Evolutionary conservation across 805 yeast genomes (phyloP).

Genomic region (Candida railenensis): DNA sequence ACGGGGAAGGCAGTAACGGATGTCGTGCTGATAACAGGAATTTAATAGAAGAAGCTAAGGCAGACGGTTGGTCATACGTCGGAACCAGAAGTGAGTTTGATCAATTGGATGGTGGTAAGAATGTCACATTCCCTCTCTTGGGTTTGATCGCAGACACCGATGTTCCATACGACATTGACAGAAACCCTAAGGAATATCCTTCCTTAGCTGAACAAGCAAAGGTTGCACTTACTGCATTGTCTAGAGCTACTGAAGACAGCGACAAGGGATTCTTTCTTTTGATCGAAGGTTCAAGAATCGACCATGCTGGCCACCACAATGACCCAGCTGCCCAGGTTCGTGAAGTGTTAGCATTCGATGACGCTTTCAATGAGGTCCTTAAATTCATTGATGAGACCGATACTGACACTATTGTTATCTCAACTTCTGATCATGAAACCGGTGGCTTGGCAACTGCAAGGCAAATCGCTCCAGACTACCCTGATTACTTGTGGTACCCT

Average conservation of each 20-base stretch:
- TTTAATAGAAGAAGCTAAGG: slow-evolving; percentile 61
- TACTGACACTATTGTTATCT: slow-evolving; percentile 72
- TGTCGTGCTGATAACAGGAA: slow-evolving; percentile 72
- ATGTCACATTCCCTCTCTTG: slow-evolving; percentile 72
- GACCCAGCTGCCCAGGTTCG: slow-evolving; percentile 94
- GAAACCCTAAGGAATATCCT: slow-evolving; percentile 61
- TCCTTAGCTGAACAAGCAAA: slow-evolving; percentile 75
- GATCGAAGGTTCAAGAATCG: slow-evolving; percentile 91
- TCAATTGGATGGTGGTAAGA: slow-evolving; percentile 48
- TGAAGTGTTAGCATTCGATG: slow-evolving; percentile 85
- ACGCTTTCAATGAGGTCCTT: slow-evolving; percentile 71
- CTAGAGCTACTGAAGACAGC: slow-evolving; percentile 64
- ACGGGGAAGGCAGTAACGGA: slow-evolving; percentile 44
- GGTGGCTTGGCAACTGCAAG: slow-evolving; percentile 91
- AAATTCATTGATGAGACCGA: slow-evolving; percentile 68
- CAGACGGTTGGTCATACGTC: slow-evolving; percentile 63
- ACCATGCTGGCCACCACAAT: slow-evolving; percentile 92
- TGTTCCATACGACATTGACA: slow-evolving; percentile 83
- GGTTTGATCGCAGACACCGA: slow-evolving; percentile 75
- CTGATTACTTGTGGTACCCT: slow-evolving; percentile 89
- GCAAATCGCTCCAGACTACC: slow-evolving; percentile 67
- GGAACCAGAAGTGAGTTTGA: slow-evolving; percentile 63
- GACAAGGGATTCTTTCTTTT: slow-evolving; percentile 84
- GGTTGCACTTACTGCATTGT: slow-evolving; percentile 70
- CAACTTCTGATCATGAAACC: slow-evolving; percentile 94